Conservation (phyloP, 805 yeast species). For the Yarrowia keelungensis region DNA sequence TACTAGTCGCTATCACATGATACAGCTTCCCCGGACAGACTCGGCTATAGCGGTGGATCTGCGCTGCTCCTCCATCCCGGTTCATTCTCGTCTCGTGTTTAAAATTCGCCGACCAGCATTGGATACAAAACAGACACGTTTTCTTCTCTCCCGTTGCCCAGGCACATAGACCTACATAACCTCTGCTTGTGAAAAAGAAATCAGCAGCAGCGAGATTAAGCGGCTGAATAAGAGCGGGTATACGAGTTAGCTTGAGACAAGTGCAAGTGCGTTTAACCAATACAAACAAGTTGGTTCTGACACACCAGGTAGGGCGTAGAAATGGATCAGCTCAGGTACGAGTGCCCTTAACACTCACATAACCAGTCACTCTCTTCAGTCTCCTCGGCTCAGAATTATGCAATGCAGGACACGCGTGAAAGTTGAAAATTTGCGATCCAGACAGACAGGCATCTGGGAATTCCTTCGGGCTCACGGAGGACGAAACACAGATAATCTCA, state of each 20-base stretch:
- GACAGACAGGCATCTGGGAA: slow-evolving; percentile 1
- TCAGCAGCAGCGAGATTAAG: background rate
- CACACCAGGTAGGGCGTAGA: no score
- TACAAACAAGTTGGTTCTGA: no score
- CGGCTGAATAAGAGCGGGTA: background rate
- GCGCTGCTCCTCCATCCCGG: slow-evolving; percentile 18
- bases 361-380: no score
- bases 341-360: no score
- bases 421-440: slow-evolving; percentile 14
- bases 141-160: background rate
- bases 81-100: slow-evolving; percentile 28
- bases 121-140: slow-evolving; percentile 13
- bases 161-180: slow-evolving; percentile 13
- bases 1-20: slow-evolving; percentile 1
- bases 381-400: slow-evolving; percentile 24
- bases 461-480: background rate
- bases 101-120: slow-evolving; percentile 11
- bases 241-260: no score
- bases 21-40: slow-evolving; percentile 4
- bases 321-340: no score
- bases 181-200: slow-evolving; percentile 22
- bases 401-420: slow-evolving; percentile 24
- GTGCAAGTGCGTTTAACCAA: no score
- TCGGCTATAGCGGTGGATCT: slow-evolving; percentile 15
- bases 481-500: no score